These are phyloP conservation scores for Tetrapisispora pingtungensis DNA, from an alignment of 805 yeast species.

Conservation along the genomic window DNA sequence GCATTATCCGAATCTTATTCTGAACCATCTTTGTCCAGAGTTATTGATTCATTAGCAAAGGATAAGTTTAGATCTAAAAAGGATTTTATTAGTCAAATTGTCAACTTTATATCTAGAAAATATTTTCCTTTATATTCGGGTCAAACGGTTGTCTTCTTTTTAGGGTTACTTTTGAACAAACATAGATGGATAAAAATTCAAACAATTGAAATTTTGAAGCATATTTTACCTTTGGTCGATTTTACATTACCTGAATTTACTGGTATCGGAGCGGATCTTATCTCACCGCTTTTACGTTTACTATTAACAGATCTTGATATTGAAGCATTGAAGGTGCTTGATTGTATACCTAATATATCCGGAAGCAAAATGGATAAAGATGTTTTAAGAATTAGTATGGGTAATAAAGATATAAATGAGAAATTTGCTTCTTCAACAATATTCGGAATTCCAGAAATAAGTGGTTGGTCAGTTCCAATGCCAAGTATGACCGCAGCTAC, in stretches of 20 bases:
- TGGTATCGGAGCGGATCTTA: slow-evolving; percentile 90
- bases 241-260: slow-evolving; percentile 66
- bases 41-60: slow-evolving; percentile 67
- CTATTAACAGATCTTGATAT: slow-evolving; percentile 78
- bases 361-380: slow-evolving; percentile 88
- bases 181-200: slow-evolving; percentile 72
- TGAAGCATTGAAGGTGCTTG: slow-evolving; percentile 81
- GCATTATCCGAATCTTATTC: slow-evolving; percentile 49
- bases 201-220: slow-evolving; percentile 64
- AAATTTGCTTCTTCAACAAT: slow-evolving; percentile 79
- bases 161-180: slow-evolving; percentile 73
- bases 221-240: slow-evolving; percentile 68
- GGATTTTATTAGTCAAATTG: slow-evolving; percentile 77
- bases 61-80: slow-evolving; percentile 79
- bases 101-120: slow-evolving; percentile 52
- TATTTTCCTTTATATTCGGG: slow-evolving; percentile 72
- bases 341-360: slow-evolving; percentile 73
- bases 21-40: slow-evolving; percentile 53
- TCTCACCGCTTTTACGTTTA: slow-evolving; percentile 78
- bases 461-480: slow-evolving; percentile 97
- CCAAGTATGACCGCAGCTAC: slow-evolving; percentile 84
- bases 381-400: slow-evolving; percentile 83
- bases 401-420: slow-evolving; percentile 69
- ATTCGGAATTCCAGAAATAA: slow-evolving; percentile 83
- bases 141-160: slow-evolving; percentile 58